phyloP scores from a whole-genome alignment of 441 rosid species.

The Pelargonium citronellum region DNA sequence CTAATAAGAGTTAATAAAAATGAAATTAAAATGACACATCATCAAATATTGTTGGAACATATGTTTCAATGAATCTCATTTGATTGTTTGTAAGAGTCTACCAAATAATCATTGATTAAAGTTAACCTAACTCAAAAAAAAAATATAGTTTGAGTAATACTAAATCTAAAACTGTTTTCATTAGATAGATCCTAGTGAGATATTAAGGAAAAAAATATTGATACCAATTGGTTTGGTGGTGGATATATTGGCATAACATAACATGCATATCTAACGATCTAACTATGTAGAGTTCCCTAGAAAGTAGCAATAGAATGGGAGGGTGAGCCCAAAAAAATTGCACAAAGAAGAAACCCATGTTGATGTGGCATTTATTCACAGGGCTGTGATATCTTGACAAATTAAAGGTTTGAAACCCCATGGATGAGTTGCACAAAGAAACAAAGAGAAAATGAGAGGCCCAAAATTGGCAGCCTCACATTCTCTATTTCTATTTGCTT shows the following conservation, averaged over 20 bases:
- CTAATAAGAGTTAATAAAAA: too few relatives aligned
- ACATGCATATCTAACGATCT: background rate
- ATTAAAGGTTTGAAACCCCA: background rate
- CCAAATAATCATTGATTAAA: too few relatives aligned
- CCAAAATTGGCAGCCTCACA: slow-evolving; percentile 49
- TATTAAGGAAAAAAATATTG: too few relatives aligned
- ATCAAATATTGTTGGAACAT: too few relatives aligned
- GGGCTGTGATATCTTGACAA: background rate
- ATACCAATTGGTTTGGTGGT: background rate
- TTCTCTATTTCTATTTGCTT: slow-evolving; percentile 16
- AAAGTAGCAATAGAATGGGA: background rate
- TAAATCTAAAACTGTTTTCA: too few relatives aligned
- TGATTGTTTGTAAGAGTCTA: too few relatives aligned
- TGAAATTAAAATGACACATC: too few relatives aligned
- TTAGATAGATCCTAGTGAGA: too few relatives aligned
- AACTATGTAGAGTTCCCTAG: background rate
- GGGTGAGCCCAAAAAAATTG: background rate
- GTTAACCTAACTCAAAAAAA: too few relatives aligned
- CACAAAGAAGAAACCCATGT: too few relatives aligned
- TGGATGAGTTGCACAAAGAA: background rate
- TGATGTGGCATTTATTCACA: background rate
- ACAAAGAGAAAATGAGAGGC: slow-evolving; percentile 54
- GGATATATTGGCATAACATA: background rate
- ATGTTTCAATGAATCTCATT: too few relatives aligned
- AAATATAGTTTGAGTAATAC: too few relatives aligned